Base-by-base conservation (phyloP, 768 basidiomycete genomes). In the Lactifluus volemus region DNA sequence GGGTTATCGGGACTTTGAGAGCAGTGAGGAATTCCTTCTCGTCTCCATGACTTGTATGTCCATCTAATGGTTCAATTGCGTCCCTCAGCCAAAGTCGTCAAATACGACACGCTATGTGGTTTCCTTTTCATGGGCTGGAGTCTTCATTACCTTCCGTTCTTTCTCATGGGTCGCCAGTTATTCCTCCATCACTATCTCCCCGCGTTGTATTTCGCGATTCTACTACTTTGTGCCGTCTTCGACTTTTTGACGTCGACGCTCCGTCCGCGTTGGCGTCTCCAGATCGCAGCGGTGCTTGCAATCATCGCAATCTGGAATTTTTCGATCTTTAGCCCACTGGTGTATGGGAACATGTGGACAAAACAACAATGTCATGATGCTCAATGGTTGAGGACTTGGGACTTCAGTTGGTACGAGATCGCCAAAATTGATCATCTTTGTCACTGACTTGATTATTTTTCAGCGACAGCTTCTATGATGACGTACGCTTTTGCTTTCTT, bases 111-210 rank as follows among this genome's bases (percentile, higher is more conserved):
- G 29, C 76, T 96, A 1, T 93, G 92, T 63, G 88, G 88, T 0
- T 97, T 98, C 83, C 82, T 98, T 59, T 88, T 92, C 77, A 72
- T 92, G 36, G 94, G 92, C 50, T 99, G 96, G 92, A 77, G 78
- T 29, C 70, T 99, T 38, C 97, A 98, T 76, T 98, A 97, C 75
- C 79, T 91, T 70, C 97, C 97, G 14, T 99, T 99, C 83, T 98
- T 85, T 83, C 77, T 98, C 66, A 98, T 98, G 96, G 77, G 81
- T 47, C 92, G 97, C 21, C 97, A 99, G 69, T 85, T 98, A 49
- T 99, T 99, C 82, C 75, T 99, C 25, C 96, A 98, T 70, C 97
- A 98, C 75, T 98, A 98, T 72, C 88, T 98, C 75, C 97, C 96
- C 0, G 93, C 95, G 0, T 78, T 99, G n/a, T 96, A 93, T 70